Percentiles rank a stretch among this genome's conserved stretches.
phyloP scores from a whole-genome alignment of 768 basidiomycete species.

The Tulasnella sp. region DNA sequence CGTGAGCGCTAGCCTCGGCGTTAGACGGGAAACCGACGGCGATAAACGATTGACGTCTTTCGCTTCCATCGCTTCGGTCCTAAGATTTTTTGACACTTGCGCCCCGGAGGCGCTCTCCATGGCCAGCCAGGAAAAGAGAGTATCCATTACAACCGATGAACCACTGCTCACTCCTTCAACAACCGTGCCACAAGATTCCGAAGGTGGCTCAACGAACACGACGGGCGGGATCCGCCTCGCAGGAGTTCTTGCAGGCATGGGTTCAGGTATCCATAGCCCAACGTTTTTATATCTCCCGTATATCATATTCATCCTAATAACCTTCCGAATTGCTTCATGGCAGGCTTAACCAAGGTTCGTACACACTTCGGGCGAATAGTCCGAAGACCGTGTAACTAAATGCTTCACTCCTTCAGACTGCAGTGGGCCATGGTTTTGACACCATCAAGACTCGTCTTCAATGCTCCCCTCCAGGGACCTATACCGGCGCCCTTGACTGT shows the following conservation, averaged over 20 bases:
- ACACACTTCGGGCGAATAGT: not conserved
- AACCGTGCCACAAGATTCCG: not conserved
- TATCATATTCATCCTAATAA: not conserved
- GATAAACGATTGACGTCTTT: not conserved
- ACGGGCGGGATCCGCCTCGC: not conserved
- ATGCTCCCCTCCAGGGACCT: constrained; percentile 56
- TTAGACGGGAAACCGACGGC: not conserved
- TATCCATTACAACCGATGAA: not conserved
- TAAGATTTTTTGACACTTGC: not conserved
- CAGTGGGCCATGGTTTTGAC: constrained; percentile 70
- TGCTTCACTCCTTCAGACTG: constrained; percentile 33
- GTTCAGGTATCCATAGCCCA: constrained; percentile 18
- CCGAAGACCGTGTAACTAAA: not conserved
- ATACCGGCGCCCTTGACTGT: constrained; percentile 54
- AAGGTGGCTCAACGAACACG: not conserved
- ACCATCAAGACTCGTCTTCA: constrained; percentile 68
- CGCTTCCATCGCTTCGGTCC: not conserved
- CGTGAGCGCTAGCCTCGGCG: not conserved
- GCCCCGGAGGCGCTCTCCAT: constrained; percentile 7
- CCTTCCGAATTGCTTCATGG: not conserved
- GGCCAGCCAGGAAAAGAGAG: not conserved
- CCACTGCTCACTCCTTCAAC: too few species aligned
- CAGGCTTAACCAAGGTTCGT: constrained; percentile 22
- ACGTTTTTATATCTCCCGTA: not conserved
- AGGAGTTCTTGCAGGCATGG: constrained; percentile 23